A percentile compares a stretch with the other conserved stretches of the same genome.
Evolutionary conservation across 352 stramenopile genomes (phyloP).

Genomic region (Phytophthora melonis): DNA sequence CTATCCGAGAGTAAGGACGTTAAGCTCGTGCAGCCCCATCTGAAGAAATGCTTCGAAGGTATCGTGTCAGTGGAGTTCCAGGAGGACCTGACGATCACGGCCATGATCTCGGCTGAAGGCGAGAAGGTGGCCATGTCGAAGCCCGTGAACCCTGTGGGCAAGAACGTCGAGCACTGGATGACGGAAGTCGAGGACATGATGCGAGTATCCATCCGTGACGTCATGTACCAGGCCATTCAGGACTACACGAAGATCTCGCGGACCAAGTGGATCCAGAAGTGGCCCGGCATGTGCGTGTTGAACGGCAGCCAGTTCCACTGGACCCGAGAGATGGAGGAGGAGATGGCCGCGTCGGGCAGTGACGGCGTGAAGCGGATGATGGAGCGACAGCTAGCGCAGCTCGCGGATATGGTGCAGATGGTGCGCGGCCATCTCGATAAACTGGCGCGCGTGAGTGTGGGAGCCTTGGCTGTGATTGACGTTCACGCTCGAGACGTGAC

Average conservation of each 20-base stretch:
- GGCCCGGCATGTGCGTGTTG: slow-evolving; percentile 94
- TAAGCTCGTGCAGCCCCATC: slow-evolving; percentile 93
- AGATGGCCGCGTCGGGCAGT: slow-evolving; percentile 80
- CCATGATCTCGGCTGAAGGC: slow-evolving; percentile 92
- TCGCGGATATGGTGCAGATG: slow-evolving; percentile 96
- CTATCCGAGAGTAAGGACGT: slow-evolving; percentile 96
- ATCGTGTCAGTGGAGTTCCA: slow-evolving; percentile 94
- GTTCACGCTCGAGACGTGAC: slow-evolving; percentile 95
- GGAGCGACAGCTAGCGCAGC: slow-evolving; percentile 88
- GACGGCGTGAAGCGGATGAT: slow-evolving; percentile 93
- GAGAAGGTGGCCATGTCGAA: slow-evolving; percentile 90
- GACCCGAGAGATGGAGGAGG: slow-evolving; percentile 94
- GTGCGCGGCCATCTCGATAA: slow-evolving; percentile 91
- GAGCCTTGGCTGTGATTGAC: slow-evolving; percentile 95
- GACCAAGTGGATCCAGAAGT: slow-evolving; percentile 96
- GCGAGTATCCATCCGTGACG: slow-evolving; percentile 90
- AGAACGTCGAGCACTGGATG: slow-evolving; percentile 98
- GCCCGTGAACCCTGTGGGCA: slow-evolving; percentile 92
- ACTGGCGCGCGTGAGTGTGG: slow-evolving; percentile 92
- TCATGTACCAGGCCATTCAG: slow-evolving; percentile 93
- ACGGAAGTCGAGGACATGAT: slow-evolving; percentile 95
- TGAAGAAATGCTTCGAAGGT: slow-evolving; percentile 97
- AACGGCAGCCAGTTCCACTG: slow-evolving; percentile 97
- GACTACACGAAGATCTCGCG: slow-evolving; percentile 92
- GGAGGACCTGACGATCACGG: slow-evolving; percentile 91